A percentile compares a stretch with the other conserved stretches of the same genome.
Conservation (phyloP, 2,329 filamentous ascomycete genomes). For the Scedosporium boydii region DNA sequence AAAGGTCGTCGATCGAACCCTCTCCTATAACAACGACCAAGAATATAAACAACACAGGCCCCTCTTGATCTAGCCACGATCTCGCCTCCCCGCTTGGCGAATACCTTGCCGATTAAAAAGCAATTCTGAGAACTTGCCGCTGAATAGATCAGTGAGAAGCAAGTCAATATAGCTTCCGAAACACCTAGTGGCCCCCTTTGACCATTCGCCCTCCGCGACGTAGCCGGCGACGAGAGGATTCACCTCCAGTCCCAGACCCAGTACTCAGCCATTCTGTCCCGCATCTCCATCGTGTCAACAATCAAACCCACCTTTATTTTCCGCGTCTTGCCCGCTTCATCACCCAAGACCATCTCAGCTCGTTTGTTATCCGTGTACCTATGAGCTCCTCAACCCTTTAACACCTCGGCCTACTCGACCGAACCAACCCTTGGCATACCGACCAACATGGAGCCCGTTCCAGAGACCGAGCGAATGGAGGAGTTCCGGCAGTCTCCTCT, state of each 20-base stretch:
- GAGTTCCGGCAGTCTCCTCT: constrained; percentile 51
- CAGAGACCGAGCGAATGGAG: constrained; percentile 60
- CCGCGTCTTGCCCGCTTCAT: background rate
- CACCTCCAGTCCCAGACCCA: background rate
- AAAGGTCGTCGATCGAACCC: background rate
- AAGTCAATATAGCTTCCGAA: background rate
- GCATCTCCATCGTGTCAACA: background rate
- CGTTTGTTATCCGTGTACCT: background rate
- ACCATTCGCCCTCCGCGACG: background rate
- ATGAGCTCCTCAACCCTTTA: background rate
- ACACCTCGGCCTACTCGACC: constrained; percentile 1
- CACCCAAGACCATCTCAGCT: background rate
- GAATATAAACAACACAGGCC: background rate
- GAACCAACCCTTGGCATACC: background rate
- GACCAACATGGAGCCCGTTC: constrained; percentile 53
- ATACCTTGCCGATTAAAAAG: background rate
- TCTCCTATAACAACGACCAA: background rate
- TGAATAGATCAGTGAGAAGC: background rate
- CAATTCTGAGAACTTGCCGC: background rate
- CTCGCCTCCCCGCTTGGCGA: background rate
- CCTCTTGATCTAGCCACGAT: background rate
- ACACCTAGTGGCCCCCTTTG: background rate
- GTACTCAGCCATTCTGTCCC: background rate
- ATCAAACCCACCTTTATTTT: background rate
- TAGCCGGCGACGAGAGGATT: background rate